These are phyloP conservation scores for Syncephalis fuscata DNA, from an alignment of 371 early-diverging fungal genomes.

Conservation along the genomic window DNA sequence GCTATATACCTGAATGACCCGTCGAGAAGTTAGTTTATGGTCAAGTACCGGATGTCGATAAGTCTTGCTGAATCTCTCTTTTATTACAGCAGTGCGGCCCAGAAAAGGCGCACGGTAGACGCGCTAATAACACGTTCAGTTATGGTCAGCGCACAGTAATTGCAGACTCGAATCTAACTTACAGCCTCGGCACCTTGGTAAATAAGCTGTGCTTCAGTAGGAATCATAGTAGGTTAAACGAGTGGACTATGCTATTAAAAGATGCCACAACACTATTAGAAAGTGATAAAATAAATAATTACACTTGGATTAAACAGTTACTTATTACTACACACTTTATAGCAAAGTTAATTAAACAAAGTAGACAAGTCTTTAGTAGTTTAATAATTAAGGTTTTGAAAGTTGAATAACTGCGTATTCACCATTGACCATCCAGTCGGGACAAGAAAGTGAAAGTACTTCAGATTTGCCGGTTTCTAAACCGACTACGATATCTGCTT, in stretches of 20 bases:
- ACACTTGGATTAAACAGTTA: no score
- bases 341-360: no score
- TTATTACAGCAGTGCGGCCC: slow-evolving; percentile 36
- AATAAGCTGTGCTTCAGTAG: no score
- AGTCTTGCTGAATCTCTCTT: slow-evolving; percentile 78
- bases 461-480: slow-evolving; percentile 39
- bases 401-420: slow-evolving; percentile 62
- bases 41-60: slow-evolving; percentile 89
- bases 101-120: slow-evolving; percentile 26
- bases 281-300: no score
- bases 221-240: no score
- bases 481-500: slow-evolving; percentile 75
- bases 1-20: slow-evolving; percentile 40
- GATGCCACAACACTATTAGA: no score
- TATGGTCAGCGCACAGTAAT: slow-evolving; percentile 8
- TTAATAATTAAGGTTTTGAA: not conserved
- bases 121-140: slow-evolving; percentile 22
- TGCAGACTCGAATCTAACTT: slow-evolving; percentile 4
- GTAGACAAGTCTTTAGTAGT: no score
- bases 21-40: slow-evolving; percentile 51
- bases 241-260: no score
- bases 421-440: slow-evolving; percentile 49
- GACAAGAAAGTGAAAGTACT: slow-evolving; percentile 22
- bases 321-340: no score
- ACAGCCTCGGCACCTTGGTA: slow-evolving; percentile 38